Evolutionary conservation across 2,329 filamentous ascomycete species (phyloP), one percentile per base, ranked within the genome.

Genomic region (Aspergillus unguis): DNA sequence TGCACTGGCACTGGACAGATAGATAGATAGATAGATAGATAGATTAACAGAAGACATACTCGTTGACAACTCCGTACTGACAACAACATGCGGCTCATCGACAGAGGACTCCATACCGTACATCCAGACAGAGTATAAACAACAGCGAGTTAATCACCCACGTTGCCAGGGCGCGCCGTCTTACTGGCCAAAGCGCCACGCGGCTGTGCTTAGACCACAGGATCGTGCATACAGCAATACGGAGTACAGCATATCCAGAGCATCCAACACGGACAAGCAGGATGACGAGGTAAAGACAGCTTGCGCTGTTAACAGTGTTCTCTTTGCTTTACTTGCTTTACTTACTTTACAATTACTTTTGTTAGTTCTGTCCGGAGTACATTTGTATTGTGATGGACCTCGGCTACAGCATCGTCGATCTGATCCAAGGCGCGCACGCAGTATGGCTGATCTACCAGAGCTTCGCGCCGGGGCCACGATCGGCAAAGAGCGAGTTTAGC

Each of bases 361-460:
- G 31, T 33, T 33, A 10, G 17, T 11, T 23, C 31, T 28, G 27
- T 33, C 35, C 17, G 17, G 17, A 17, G 17, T 33, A 10, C 40
- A n/a, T 17, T 17, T 17, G 17, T 17, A 17, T 17, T 43, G 35
- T 8, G n/a, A 55, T 56, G 46, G 53, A 50, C 46, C 53, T 53
- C 26, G 51, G 50, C 35, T 50, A 36, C 46, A 44, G 53, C 25
- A 42, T 52, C 5, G 53, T 49, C 7, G 53, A 55, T 33, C 41
- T 55, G 10, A 41, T 52, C 9, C 46, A 48, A 11, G 49, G 46
- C 2, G 46, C 36, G n/a, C 40, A 6, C 32, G n/a, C 45, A 28
- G 50, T 36, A 17, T 58, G 56, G 56, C 25, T 27, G 4, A 44
- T 58, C 35, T 58, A 58, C 36, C 44, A 56, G 11, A 53, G 48